phyloP scores from a whole-genome alignment of 371 early-diverging fungal genomes.

The Gilbertella persicaria region DNA sequence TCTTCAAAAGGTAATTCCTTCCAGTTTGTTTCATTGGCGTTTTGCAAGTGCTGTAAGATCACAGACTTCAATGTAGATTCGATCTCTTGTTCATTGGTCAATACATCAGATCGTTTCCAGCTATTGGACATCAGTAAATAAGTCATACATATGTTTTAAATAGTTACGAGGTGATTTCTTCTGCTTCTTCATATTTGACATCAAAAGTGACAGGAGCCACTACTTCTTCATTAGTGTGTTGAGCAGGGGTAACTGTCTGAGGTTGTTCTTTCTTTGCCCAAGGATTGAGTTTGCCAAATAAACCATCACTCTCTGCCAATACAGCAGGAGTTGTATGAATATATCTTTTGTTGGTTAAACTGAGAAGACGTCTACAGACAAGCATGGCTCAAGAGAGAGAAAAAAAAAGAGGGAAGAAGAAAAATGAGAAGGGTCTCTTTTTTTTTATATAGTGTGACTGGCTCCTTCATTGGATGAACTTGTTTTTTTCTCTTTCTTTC shows the following conservation, averaged over 20 bases:
- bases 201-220: constrained; percentile 27
- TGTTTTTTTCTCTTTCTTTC: constrained; percentile 3
- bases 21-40: constrained; percentile 33
- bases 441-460: neutral
- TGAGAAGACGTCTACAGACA: constrained; percentile 20
- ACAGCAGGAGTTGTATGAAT: constrained; percentile 19
- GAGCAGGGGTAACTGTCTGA: constrained; percentile 23
- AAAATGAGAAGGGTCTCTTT: constrained; percentile 1
- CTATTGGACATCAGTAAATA: constrained; percentile 10
- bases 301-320: constrained; percentile 24
- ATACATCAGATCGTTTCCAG: constrained; percentile 31
- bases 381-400: constrained; percentile 9
- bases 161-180: constrained; percentile 33
- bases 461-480: neutral
- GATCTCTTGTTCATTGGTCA: constrained; percentile 31
- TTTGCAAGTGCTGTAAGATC: constrained; percentile 31
- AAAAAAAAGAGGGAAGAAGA: constrained; percentile 2
- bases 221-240: constrained; percentile 14
- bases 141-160: constrained; percentile 4
- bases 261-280: constrained; percentile 42
- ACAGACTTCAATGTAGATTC: constrained; percentile 30
- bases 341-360: constrained; percentile 2
- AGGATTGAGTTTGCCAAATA: constrained; percentile 47
- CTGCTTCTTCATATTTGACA: constrained; percentile 34
- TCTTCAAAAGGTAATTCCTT: constrained; percentile 21